phyloP scores from a whole-genome alignment of 179 eudicot species.

The Amaranthus tricolor region DNA sequence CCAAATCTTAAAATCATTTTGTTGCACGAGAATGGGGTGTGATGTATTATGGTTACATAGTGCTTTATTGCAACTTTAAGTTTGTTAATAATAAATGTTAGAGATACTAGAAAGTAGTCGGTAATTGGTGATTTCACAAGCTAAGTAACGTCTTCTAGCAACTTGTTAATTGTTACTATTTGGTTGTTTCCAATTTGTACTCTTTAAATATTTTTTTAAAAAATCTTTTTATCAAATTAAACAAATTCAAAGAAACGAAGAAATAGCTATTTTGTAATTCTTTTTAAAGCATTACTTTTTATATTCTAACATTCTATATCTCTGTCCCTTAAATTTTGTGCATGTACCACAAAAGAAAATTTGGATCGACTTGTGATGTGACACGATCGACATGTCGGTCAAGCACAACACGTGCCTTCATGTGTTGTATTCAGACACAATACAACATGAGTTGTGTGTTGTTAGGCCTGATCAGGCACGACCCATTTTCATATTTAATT shows the following conservation, averaged over 20 bases:
- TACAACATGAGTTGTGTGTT: too few species aligned
- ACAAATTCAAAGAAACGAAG: neutral
- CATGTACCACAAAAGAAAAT: too few species aligned
- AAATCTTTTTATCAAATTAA: too few species aligned
- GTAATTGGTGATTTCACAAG: conserved; percentile 15
- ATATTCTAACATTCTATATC: neutral
- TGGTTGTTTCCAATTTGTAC: neutral
- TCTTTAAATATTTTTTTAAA: neutral
- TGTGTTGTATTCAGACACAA: too few species aligned
- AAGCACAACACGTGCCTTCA: too few species aligned
- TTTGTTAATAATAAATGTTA: neutral
- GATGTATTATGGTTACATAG: neutral
- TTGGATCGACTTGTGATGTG: too few species aligned
- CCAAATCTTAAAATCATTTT: neutral
- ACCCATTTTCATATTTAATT: too few species aligned
- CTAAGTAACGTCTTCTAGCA: neutral
- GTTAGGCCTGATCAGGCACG: too few species aligned
- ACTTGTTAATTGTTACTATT: neutral
- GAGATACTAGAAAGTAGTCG: neutral
- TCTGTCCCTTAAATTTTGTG: neutral
- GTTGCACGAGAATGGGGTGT: neutral
- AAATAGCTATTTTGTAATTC: neutral
- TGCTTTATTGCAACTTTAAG: conserved; percentile 11
- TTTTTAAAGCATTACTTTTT: neutral
- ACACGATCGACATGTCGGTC: too few species aligned